Base-by-base conservation (phyloP, 2,329 filamentous ascomycete genomes). In the Sarocladium oryzae region DNA sequence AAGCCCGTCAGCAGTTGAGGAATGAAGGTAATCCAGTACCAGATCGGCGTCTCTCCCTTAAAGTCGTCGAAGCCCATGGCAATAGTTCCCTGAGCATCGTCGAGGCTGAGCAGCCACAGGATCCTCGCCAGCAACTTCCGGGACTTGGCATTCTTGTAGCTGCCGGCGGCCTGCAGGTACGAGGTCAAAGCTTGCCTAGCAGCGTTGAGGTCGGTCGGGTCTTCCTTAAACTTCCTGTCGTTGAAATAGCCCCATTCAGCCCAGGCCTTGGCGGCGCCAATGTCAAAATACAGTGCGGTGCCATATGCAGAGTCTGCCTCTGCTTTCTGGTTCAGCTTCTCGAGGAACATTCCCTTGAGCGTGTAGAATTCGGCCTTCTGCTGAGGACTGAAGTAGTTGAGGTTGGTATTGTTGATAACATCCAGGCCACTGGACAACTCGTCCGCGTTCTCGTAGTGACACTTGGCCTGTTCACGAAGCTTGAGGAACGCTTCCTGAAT, bases 1-100 rank as follows among this genome's bases (percentile, higher is more conserved):
- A 99, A 77, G 50, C 92, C 93, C 38, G 89, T 92, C 28, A 99
- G 81, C 37, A 99, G 78, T 68, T 99, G 93, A 16, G 93, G 93
- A 56, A 99, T 97, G 66, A 95, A 99, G 0, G 92, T 97, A 59
- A 97, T 96, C 93, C 93, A 99, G 71, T 97, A 99, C 93, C 93
- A 99, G 11, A 95, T 89, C 1, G 91, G 90, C 2, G 90, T 95
- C 60, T 99, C 95, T 49, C 93, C 93, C 74, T 97, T 96, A 73
- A 93, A 99, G 59, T 92, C 89, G 57, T 96, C 89, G 58, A 96
- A 99, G 11, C 92, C 89, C 59, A 83, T 77, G 1, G 89, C 86
- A 54, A 99, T 85, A 33, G 81, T 85, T 11, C 89, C 89, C 63
- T 89, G 89, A 0, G 88, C 77, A 61, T 96, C 90, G 63, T 99